Percentiles rank a stretch among this genome's conserved stretches.
These are phyloP conservation scores for Cairneyella variabilis DNA, from an alignment of 495 filamentous ascomycete species.

Conservation along the genomic window DNA sequence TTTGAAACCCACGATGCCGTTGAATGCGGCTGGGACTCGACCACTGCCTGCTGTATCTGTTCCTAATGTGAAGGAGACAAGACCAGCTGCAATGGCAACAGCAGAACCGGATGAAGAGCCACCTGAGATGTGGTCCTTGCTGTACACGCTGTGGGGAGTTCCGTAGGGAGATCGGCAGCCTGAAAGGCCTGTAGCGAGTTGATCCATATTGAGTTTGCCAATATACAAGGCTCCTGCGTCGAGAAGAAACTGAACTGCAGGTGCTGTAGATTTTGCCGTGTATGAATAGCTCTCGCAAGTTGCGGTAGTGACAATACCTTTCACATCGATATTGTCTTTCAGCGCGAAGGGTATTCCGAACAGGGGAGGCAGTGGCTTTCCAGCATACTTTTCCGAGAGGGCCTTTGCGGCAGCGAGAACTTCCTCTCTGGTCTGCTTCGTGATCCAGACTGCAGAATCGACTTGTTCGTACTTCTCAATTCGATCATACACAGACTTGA, in stretches of 20 bases:
- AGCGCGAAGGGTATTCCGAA: conserved; percentile 63
- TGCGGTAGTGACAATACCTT: conserved; percentile 53
- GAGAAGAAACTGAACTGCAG: conserved; percentile 33
- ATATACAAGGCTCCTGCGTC: conserved; percentile 56
- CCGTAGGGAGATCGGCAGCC: conserved; percentile 64
- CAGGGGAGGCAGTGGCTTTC: conserved; percentile 49
- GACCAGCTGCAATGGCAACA: conserved; percentile 52
- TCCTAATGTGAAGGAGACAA: conserved; percentile 58
- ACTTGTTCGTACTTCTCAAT: conserved; percentile 41
- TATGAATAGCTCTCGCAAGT: conserved; percentile 53
- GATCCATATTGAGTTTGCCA: conserved; percentile 67
- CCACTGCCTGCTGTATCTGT: conserved; percentile 68
- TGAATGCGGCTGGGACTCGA: conserved; percentile 59
- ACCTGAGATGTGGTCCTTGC: conserved; percentile 54
- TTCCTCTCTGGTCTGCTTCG: conserved; percentile 36
- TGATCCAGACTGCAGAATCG: conserved; percentile 54
- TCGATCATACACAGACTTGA: conserved; percentile 37
- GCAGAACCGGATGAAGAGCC: conserved; percentile 60
- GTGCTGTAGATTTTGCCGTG: conserved; percentile 37
- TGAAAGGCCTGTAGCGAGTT: conserved; percentile 59
- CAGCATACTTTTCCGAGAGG: conserved; percentile 39
- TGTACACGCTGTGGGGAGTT: conserved; percentile 44
- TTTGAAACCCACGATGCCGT: conserved; percentile 64
- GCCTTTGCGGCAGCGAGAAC: conserved; percentile 39
- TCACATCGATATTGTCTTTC: conserved; percentile 62